Percentiles rank a stretch among this genome's conserved stretches.
Conservation (phyloP, 305 asterid genomes). For the Solanum hybrid region DNA sequence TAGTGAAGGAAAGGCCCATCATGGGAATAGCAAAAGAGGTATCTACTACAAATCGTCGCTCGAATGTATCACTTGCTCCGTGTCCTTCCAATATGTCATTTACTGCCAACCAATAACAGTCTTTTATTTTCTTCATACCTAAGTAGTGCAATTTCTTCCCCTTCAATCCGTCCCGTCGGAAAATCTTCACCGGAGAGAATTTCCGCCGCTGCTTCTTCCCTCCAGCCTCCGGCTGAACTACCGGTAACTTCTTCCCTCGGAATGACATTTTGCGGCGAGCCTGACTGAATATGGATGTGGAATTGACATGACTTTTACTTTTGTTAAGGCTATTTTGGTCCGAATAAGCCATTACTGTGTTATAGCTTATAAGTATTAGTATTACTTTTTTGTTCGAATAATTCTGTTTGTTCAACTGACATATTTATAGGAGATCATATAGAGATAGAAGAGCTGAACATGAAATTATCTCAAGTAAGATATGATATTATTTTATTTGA, state of each 20-base stretch:
- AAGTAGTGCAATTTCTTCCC: constrained; percentile 25
- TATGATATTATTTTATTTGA: neutral
- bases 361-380: neutral
- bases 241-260: constrained; percentile 28
- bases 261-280: constrained; percentile 31
- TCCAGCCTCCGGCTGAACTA: constrained; percentile 30
- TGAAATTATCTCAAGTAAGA: neutral
- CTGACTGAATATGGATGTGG: constrained; percentile 15
- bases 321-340: neutral
- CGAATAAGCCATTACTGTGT: neutral
- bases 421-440: neutral
- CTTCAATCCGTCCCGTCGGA: constrained; percentile 32
- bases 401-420: neutral
- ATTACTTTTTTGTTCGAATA: neutral
- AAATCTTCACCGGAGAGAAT: constrained; percentile 20
- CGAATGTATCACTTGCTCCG: constrained; percentile 32
- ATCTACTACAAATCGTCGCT: constrained; percentile 30
- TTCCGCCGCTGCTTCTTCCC: constrained; percentile 25
- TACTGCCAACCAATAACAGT: constrained; percentile 19
- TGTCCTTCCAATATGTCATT: constrained; percentile 36
- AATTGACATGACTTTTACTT: neutral
- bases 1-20: constrained; percentile 37
- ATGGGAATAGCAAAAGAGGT: constrained; percentile 58
- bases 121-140: constrained; percentile 29
- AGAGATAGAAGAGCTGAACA: neutral